Base-by-base conservation (phyloP, 768 basidiomycete genomes). In the Agrocybe praecox region DNA sequence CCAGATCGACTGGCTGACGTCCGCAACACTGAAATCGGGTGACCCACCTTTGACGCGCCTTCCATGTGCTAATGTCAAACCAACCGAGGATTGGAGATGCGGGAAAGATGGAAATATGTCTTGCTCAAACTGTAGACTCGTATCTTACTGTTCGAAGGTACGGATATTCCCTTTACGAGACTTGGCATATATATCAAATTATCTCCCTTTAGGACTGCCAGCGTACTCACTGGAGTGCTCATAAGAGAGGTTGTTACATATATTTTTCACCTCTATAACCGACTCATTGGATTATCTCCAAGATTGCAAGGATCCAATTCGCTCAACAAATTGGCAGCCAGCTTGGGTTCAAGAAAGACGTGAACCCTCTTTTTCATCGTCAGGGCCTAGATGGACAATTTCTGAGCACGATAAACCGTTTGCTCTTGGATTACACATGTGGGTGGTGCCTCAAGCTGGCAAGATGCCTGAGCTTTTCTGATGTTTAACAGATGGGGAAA, bases 111-210 rank as follows among this genome's bases (percentile, higher is more conserved):
- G 76, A 5, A 72, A 60, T 15, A 55, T 61, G 60, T 61, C 65
- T 2, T 71, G 70, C 47, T 45, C 56, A 19, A 56, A 48, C 10
- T 80, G 79, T 61, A 71, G 58, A 48, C 60, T 80, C 15, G 78
- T 79, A 1, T 74, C 73, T 18, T 81, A 81, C 57, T 81, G 80
- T 59, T 80, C 79, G 9, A 74, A 67, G 58, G 70, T 63, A n/a
- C 29, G 4, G 11, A 12, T 5, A 17, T 22, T 12, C 19, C 12
- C 40, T 12, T 46, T 6, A 23, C 23, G 10, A 1, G 7, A 24
- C 2, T 24, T 5, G 26, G 14, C 8, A 14, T 22, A 2, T 32
- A 11, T 33, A 22, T 14, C 2, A n/a, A 10, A 42, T 21, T 22
- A 8, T 12, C 32, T n/a, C 4, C 9, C 17, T 2, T 22, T 46